These are phyloP conservation scores for Globisporangium sylvaticum DNA, from an alignment of 352 stramenopile genomes.

Conservation along the genomic window DNA sequence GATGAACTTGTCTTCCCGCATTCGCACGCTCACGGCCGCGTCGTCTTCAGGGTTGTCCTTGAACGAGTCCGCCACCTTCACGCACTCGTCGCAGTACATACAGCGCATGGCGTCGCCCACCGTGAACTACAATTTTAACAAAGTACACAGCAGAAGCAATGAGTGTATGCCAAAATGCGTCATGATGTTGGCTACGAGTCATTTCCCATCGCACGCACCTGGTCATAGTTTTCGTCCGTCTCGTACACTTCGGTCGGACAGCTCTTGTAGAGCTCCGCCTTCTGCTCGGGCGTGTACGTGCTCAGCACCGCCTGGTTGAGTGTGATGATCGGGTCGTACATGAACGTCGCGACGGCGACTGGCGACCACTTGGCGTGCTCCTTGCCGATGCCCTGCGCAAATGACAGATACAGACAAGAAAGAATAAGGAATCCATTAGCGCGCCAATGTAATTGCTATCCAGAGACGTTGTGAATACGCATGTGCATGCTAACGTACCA, in stretches of 20 bases:
- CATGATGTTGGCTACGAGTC: too few relatives aligned
- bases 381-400: constrained; percentile 91
- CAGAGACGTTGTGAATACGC: not conserved
- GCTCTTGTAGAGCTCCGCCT: constrained; percentile 93
- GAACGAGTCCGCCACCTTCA: constrained; percentile 90
- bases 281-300: constrained; percentile 93
- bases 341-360: constrained; percentile 93
- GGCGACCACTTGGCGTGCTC: constrained; percentile 98
- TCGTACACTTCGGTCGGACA: constrained; percentile 94
- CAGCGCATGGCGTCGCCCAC: constrained; percentile 54
- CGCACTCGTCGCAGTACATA: constrained; percentile 93
- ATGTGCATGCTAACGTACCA: constrained; percentile 27
- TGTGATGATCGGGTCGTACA: constrained; percentile 89
- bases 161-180: too few relatives aligned
- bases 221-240: constrained; percentile 89
- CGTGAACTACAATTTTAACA: constrained; percentile 34
- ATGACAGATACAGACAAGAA: not conserved
- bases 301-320: constrained; percentile 91
- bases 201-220: too few relatives aligned
- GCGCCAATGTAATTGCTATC: not conserved
- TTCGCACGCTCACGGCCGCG: constrained; percentile 88
- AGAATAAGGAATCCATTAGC: not conserved
- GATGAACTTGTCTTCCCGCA: constrained; percentile 93
- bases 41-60: constrained; percentile 95
- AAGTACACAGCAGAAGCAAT: too few relatives aligned